phyloP scores from a whole-genome alignment of 1,284 basidiomycete genomes.

The Cutaneotrichosporon cavernicola region DNA sequence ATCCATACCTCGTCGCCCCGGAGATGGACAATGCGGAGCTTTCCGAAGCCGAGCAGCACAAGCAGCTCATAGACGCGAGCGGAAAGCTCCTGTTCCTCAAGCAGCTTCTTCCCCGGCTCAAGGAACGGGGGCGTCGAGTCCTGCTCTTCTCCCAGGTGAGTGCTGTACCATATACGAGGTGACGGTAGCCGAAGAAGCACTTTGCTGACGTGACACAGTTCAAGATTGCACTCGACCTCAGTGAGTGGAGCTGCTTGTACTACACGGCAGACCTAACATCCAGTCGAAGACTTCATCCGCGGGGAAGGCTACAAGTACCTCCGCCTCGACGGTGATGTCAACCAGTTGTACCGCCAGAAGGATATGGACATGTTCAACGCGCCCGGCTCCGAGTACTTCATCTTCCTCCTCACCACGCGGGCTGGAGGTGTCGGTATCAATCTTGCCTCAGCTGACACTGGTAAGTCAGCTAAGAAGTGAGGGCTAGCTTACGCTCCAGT shows the following conservation, averaged over 20 bases:
- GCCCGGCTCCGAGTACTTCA: conserved; percentile 78
- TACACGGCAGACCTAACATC: conserved; percentile 8
- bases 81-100: conserved; percentile 84
- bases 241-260: conserved; percentile 30
- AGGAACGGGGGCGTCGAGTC: conserved; percentile 86
- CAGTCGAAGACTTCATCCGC: conserved; percentile 83
- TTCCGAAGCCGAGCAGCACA: conserved; percentile 64
- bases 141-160: conserved; percentile 93
- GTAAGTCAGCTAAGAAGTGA: conserved; percentile 33
- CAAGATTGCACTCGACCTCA: conserved; percentile 81
- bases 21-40: conserved; percentile 76
- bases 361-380: conserved; percentile 92
- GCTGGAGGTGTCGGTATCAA: conserved; percentile 97
- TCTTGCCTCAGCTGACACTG: conserved; percentile 58
- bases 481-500: conserved; percentile 56
- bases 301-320: conserved; percentile 89
- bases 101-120: conserved; percentile 78
- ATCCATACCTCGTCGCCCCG: conserved; percentile 81
- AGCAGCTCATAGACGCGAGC: conserved; percentile 77
- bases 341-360: conserved; percentile 81
- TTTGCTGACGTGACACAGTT: conserved; percentile 60
- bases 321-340: conserved; percentile 87
- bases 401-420: conserved; percentile 88
- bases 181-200: too few relatives aligned
- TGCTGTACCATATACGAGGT: not conserved